phyloP scores from a whole-genome alignment of 2,329 filamentous ascomycete species.

The Clonostachys solani region DNA sequence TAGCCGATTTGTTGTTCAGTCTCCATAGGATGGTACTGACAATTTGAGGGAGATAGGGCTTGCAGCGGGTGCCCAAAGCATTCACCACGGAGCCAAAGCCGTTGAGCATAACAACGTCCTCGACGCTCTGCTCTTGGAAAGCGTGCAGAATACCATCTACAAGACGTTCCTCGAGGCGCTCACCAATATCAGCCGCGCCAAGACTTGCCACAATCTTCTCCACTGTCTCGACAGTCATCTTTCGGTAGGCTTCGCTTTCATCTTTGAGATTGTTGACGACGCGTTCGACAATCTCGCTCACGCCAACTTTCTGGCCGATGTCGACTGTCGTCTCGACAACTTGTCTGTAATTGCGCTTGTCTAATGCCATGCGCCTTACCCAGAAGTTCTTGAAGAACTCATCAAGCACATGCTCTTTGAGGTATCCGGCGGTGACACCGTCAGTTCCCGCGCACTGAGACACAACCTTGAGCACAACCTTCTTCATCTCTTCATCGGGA shows the following conservation, averaged over 20 bases:
- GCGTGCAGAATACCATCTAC: constrained; percentile 94
- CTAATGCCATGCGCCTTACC: constrained; percentile 93
- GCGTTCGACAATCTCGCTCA: constrained; percentile 88
- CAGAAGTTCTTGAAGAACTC: constrained; percentile 99
- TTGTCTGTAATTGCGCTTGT: constrained; percentile 96
- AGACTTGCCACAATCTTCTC: constrained; percentile 94
- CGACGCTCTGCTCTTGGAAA: constrained; percentile 97
- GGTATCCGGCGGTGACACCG: constrained; percentile 88
- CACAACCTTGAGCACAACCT: constrained; percentile 95
- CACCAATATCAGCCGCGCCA: constrained; percentile 89
- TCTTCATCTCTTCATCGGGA: constrained; percentile 99
- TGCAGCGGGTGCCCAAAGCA: constrained; percentile 87
- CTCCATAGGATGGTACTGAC: constrained; percentile 95
- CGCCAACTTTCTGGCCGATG: constrained; percentile 95
- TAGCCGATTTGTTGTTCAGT: constrained; percentile 96
- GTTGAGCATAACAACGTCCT: constrained; percentile 94
- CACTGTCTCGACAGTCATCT: constrained; percentile 98
- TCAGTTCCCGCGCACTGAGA: constrained; percentile 93
- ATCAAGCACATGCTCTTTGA: constrained; percentile 90
- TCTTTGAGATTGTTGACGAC: constrained; percentile 96
- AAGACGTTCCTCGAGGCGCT: constrained; percentile 86
- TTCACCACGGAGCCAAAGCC: constrained; percentile 98
- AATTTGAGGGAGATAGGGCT: constrained; percentile 94
- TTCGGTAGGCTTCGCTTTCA: constrained; percentile 94
- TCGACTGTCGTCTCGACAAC: constrained; percentile 98